A percentile compares a stretch with the other conserved stretches of the same genome.
These are phyloP conservation scores for Spencermartinsiella europaea DNA, from an alignment of 805 yeast species.

Conservation along the genomic window DNA sequence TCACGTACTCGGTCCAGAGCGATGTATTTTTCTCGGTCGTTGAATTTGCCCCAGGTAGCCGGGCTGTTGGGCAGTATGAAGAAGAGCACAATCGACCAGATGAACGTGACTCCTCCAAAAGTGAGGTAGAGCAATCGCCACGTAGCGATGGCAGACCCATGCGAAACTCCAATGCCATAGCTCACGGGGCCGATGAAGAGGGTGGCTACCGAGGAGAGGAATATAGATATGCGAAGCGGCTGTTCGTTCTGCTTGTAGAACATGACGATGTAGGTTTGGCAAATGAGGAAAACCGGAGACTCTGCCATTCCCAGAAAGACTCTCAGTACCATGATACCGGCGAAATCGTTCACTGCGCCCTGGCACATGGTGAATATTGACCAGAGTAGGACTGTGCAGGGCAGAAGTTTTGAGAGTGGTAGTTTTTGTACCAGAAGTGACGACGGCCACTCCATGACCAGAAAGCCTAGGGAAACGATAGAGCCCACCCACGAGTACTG, in stretches of 20 bases:
- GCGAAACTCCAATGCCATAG: constrained; percentile 35
- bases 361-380: constrained; percentile 34
- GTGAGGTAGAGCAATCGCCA: constrained; percentile 48
- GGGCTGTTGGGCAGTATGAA: constrained; percentile 53
- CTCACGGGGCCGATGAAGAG: constrained; percentile 13
- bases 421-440: constrained; percentile 10
- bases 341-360: constrained; percentile 42
- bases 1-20: constrained; percentile 39
- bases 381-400: constrained; percentile 34
- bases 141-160: constrained; percentile 31
- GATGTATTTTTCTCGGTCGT: constrained; percentile 46
- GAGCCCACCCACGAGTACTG: constrained; percentile 27
- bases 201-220: constrained; percentile 12
- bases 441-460: constrained; percentile 30
- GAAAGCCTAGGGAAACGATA: constrained; percentile 43
- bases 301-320: constrained; percentile 15
- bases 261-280: constrained; percentile 12
- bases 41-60: constrained; percentile 43
- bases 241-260: constrained; percentile 12
- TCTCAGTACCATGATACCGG: constrained; percentile 15
- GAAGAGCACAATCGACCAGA: constrained; percentile 29
- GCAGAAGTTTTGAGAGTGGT: constrained; percentile 29
- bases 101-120: constrained; percentile 45
- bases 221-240: constrained; percentile 10
- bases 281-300: constrained; percentile 11